phyloP scores from a whole-genome alignment of 768 basidiomycete genomes.

The Pisolithus albus region DNA sequence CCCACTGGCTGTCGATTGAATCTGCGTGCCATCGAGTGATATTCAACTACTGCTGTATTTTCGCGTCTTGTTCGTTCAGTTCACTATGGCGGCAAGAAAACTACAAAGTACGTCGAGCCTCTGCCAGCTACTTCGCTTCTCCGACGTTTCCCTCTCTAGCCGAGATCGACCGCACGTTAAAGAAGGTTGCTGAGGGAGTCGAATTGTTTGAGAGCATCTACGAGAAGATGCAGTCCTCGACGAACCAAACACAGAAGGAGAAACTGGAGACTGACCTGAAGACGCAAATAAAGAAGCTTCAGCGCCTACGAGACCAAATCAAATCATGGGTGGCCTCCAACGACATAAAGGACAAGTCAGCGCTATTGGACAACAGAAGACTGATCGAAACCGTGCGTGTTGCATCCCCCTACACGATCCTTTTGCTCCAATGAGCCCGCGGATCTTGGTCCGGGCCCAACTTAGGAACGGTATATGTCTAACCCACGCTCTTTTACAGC shows the following conservation, averaged over 20 bases:
- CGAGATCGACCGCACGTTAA: constrained; percentile 97
- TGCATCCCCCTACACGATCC: not conserved
- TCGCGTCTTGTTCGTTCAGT: constrained; percentile 12
- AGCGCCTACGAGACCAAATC: constrained; percentile 79
- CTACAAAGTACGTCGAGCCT: constrained; percentile 59
- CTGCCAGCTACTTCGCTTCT: not conserved
- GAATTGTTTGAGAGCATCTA: constrained; percentile 93
- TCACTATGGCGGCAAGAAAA: constrained; percentile 82
- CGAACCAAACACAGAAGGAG: constrained; percentile 97
- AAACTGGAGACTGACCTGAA: constrained; percentile 94
- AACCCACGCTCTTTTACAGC: constrained; percentile 43
- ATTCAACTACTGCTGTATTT: constrained; percentile 2
- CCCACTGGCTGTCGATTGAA: not conserved
- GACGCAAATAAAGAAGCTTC: constrained; percentile 96
- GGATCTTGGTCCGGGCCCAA: constrained; percentile 3
- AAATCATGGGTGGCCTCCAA: constrained; percentile 96
- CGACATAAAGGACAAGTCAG: constrained; percentile 98
- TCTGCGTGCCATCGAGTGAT: constrained; percentile 1
- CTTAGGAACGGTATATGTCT: constrained; percentile 2
- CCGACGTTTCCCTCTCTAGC: constrained; percentile 42
- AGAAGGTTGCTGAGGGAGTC: constrained; percentile 94
- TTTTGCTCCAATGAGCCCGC: not conserved
- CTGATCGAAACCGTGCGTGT: constrained; percentile 90
- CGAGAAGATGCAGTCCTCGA: constrained; percentile 95
- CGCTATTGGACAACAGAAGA: constrained; percentile 86